Evolutionary conservation across 768 basidiomycete genomes (phyloP), one percentile per base, ranked within the genome.

Genomic region (Clitopilus hobsonii): DNA sequence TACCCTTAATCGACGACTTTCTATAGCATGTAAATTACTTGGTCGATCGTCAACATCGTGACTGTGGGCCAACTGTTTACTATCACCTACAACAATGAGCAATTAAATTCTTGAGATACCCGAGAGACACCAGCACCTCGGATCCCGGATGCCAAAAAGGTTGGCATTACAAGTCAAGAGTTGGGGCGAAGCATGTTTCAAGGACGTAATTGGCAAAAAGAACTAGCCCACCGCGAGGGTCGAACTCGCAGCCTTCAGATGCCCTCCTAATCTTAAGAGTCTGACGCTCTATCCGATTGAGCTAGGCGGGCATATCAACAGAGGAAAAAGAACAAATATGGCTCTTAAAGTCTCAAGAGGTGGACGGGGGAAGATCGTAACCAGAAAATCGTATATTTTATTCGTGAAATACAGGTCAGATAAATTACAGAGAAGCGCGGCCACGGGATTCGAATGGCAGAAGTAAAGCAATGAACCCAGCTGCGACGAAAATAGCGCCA

Each of bases 211-310:
- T n/a, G n/a, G n/a, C n/a, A 23, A 23, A 45, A 45, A 23, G 5
- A 3, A 45, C n/a, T 82, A 86, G 84, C 84, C 85, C 84, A 85
- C 82, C 84, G 85, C 85, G 85, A 84, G 85, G 84, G 78, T 87
- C 85, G 84, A 86, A 87, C 85, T 84, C 85, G 85, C 85, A 86
- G 82, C 85, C 85, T 86, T 86, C 82, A 87, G 85, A 87, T 86
- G 49, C 23, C 55, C 60, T 26, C 49, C 49, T 27, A 51, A 22
- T 26, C n/a, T 36, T 71, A 71, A 71, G 64, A 80, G 78, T 80
- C 78, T 79, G 77, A 81, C 77, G 79, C 79, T 81, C 80, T 80
- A 79, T 77, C 79, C 78, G 76, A 80, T 80, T 81, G 78, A 81
- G 78, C 79, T 79, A 81, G 78, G 77, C 79, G 75, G 80, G 79